These are phyloP conservation scores for Inonotus hispidus DNA, from an alignment of 1,284 basidiomycete genomes.

Conservation along the genomic window DNA sequence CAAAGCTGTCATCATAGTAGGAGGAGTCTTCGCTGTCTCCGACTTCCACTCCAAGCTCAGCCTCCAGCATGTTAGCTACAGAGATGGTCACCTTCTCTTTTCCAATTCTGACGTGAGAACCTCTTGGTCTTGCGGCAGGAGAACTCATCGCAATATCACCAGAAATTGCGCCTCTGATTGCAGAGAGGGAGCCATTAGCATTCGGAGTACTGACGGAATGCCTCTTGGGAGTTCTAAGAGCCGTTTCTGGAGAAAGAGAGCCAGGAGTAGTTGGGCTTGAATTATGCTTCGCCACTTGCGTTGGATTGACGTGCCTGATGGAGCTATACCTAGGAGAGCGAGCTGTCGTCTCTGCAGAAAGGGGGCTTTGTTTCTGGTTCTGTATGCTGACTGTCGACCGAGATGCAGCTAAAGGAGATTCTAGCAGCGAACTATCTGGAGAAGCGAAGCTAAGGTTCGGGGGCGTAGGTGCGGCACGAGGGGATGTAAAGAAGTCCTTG, in stretches of 20 bases:
- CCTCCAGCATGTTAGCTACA: slow-evolving; percentile 17
- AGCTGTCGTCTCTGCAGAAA: not conserved
- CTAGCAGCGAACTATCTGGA: slow-evolving; percentile 1
- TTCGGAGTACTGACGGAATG: not conserved
- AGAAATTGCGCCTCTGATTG: not conserved
- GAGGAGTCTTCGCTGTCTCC: slow-evolving; percentile 16
- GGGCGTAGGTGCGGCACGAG: slow-evolving; percentile 17
- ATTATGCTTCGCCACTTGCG: not conserved
- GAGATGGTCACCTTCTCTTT: slow-evolving; percentile 17
- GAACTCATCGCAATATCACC: not conserved
- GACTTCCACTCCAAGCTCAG: slow-evolving; percentile 17
- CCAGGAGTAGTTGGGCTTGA: slow-evolving; percentile 2
- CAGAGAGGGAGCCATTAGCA: not conserved
- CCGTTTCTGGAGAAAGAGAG: slow-evolving; percentile 7
- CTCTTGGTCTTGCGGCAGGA: slow-evolving; percentile 7
- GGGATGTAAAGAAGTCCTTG: slow-evolving; percentile 12
- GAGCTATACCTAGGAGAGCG: not conserved
- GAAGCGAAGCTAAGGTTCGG: slow-evolving; percentile 14
- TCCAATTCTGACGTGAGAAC: slow-evolving; percentile 14
- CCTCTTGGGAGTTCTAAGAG: not conserved
- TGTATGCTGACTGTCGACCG: not conserved
- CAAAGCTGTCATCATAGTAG: slow-evolving; percentile 12
- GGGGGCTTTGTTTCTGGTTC: not conserved
- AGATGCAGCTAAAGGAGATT: slow-evolving; percentile 1
- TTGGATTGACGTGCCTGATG: not conserved